These are phyloP conservation scores for Brettanomyces anomalus DNA, from an alignment of 805 yeast genomes.

Conservation along the genomic window DNA sequence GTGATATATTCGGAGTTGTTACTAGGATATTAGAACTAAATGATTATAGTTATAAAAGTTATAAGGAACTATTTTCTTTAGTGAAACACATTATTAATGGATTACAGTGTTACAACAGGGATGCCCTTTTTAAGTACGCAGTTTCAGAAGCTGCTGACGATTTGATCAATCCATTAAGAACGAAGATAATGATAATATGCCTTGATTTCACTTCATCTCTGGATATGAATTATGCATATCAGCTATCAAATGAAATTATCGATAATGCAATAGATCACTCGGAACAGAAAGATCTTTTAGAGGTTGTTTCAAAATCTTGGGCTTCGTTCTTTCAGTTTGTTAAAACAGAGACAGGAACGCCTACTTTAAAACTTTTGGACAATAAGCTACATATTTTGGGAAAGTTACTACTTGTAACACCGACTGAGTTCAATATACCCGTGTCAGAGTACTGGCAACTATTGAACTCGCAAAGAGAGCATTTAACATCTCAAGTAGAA, in stretches of 20 bases:
- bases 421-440: slow-evolving; percentile 43
- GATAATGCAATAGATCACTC: slow-evolving; percentile 14
- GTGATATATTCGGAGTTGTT: slow-evolving; percentile 19
- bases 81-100: slow-evolving; percentile 33
- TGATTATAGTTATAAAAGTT: slow-evolving; percentile 37
- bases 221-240: slow-evolving; percentile 53
- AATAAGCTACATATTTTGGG: slow-evolving; percentile 48
- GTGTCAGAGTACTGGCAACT: slow-evolving; percentile 59
- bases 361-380: slow-evolving; percentile 7
- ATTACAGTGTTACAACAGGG: slow-evolving; percentile 18
- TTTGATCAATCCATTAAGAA: slow-evolving; percentile 20
- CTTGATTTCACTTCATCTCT: slow-evolving; percentile 59
- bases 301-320: slow-evolving; percentile 40
- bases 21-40: slow-evolving; percentile 42
- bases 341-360: slow-evolving; percentile 25
- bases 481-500: slow-evolving; percentile 7
- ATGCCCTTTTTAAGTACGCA: slow-evolving; percentile 4
- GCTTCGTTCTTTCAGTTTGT: slow-evolving; percentile 67
- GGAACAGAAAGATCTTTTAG: slow-evolving; percentile 5
- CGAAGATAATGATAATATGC: slow-evolving; percentile 31
- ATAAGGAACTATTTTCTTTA: slow-evolving; percentile 32
- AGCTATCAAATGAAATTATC: slow-evolving; percentile 31
- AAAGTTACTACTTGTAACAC: slow-evolving; percentile 40
- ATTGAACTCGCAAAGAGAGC: slow-evolving; percentile 26
- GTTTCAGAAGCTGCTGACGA: slow-evolving; percentile 5